Evolutionary conservation across 2,329 filamentous ascomycete species (phyloP), one percentile per base, ranked within the genome.

Genomic region (Fusarium domesticum): DNA sequence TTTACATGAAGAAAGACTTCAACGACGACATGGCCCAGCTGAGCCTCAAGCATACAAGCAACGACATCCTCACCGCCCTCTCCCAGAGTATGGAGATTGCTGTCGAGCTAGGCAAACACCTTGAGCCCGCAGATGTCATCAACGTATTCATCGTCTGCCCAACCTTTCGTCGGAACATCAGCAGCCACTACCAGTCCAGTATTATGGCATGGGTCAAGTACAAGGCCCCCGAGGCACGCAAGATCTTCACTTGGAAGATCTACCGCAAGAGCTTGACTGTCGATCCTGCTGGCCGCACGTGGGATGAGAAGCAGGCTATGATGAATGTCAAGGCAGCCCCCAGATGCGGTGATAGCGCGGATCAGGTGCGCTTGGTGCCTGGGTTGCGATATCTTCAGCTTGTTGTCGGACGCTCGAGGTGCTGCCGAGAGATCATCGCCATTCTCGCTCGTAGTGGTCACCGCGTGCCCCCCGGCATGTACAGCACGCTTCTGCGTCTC

Each of bases 361-460:
- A 14, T 4, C 47, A 69, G 20, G 61, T 72, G 19, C 80, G 74
- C 36, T 65, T 65, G 17, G 74, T 87, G 2, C 86, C 87, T 0
- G 75, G 78, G 6, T 69, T 92, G 37, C 70, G 71, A 35, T 93
- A 85, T 77, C 71, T 89, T 6, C 73, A 78, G 44, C 83, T 92
- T 76, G 72, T 89, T 1, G 63, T 79, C 50, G 76, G 71, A 46
- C 75, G 84, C 10, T 70, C 85, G 51, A 68, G 70, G 31, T 73
- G 73, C 28, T 73, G 79, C 47, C 68, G 74, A 18, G 78, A 87
- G 53, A 86, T 89, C 51, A 62, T 86, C n/a, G 75, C 75, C 12
- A 68, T 75, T 11, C 70, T 90, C 53, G 77, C 77, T 0, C 69
- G 75, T 12, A 67, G 75, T 34, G 83, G 83, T 2, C 75, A 83